phyloP scores from a whole-genome alignment of 2,329 filamentous ascomycete species.

The Juglanconis sp. region DNA sequence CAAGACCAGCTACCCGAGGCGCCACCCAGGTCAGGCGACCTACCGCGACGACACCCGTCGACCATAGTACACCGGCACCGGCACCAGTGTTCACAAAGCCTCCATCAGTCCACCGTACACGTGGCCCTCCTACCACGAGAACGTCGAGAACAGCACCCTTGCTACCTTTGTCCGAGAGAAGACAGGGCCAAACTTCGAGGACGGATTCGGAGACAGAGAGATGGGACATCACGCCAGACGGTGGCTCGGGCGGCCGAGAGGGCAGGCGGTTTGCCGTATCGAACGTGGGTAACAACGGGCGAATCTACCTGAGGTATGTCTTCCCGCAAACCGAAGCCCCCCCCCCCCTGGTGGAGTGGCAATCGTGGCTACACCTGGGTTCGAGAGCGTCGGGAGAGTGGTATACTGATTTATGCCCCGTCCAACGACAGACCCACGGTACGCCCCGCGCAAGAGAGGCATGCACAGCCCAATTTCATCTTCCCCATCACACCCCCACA shows the following conservation, averaged over 20 bases:
- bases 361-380: background rate
- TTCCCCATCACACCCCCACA: constrained; percentile 60
- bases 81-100: constrained; percentile 6
- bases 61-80: constrained; percentile 1
- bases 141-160: constrained; percentile 34
- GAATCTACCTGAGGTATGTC: constrained; percentile 74
- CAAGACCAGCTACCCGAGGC: constrained; percentile 10
- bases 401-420: background rate
- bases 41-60: background rate
- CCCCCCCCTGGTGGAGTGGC: background rate
- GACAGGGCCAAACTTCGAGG: constrained; percentile 41
- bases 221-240: constrained; percentile 58
- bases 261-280: constrained; percentile 74
- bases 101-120: background rate
- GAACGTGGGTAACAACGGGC: constrained; percentile 79
- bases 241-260: constrained; percentile 58
- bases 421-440: constrained; percentile 50
- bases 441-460: constrained; percentile 59
- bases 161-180: constrained; percentile 44
- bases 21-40: constrained; percentile 11
- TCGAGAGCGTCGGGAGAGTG: background rate
- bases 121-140: constrained; percentile 21
- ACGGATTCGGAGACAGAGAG: constrained; percentile 54
- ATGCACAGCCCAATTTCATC: constrained; percentile 57
- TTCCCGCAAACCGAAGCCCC: background rate